Evolutionary conservation across 352 stramenopile species (phyloP).

Genomic region (Globisporangium abappressorium): DNA sequence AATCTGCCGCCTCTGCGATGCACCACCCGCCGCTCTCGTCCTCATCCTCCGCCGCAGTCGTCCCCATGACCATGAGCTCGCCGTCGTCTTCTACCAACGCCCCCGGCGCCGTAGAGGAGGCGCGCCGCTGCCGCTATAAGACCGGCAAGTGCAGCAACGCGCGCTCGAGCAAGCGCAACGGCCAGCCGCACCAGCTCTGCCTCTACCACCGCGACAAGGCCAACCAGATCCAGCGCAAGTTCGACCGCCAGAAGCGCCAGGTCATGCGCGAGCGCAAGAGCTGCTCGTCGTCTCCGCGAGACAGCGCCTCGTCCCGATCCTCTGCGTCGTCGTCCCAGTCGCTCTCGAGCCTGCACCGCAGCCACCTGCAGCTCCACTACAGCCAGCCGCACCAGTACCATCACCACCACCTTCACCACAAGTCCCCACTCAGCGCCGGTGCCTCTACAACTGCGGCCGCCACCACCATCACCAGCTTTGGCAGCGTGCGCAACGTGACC

Average conservation of each 20-base stretch:
- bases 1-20: conserved; percentile 15
- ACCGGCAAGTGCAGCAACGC: conserved; percentile 84
- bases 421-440: background rate
- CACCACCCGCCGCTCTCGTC: conserved; percentile 13
- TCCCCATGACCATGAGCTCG: conserved; percentile 5
- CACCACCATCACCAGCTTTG: background rate
- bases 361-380: conserved; percentile 17
- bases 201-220: conserved; percentile 87
- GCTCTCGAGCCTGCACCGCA: conserved; percentile 3
- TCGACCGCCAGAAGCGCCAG: conserved; percentile 86
- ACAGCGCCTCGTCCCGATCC: conserved; percentile 18
- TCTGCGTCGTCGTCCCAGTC: conserved; percentile 14
- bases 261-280: conserved; percentile 47
- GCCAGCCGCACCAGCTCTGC: conserved; percentile 84
- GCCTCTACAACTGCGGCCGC: background rate
- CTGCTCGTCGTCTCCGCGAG: conserved; percentile 1
- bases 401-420: conserved; percentile 10
- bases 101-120: conserved; percentile 12
- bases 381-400: conserved; percentile 6
- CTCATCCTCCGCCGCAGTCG: background rate
- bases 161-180: conserved; percentile 83
- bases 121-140: conserved; percentile 74
- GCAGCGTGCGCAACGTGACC: conserved; percentile 15
- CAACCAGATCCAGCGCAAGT: conserved; percentile 89
- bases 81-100: background rate